Evolutionary conservation across 768 basidiomycete species (phyloP).

Genomic region (Amanita pallidorosea): DNA sequence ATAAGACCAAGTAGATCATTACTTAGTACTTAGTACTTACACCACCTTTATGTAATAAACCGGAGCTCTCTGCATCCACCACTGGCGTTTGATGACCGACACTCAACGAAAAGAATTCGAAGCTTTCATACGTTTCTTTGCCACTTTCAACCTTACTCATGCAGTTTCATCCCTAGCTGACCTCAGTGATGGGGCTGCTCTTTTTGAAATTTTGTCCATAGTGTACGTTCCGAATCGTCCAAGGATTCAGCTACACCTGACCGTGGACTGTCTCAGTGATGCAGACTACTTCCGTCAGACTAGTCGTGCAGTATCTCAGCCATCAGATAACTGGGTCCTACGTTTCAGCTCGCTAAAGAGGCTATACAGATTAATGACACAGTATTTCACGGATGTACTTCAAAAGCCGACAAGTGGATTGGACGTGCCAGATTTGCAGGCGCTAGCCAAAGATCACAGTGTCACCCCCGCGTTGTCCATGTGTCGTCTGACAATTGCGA

Average conservation of each 20-base stretch:
- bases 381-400: constrained; percentile 78
- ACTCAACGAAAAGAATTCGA: constrained; percentile 51
- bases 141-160: constrained; percentile 57
- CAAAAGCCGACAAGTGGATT: constrained; percentile 69
- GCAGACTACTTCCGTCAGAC: constrained; percentile 65
- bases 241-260: constrained; percentile 1
- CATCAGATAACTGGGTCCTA: constrained; percentile 83
- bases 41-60: background rate
- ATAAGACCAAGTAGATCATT: constrained; percentile 3
- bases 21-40: too few relatives aligned
- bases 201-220: constrained; percentile 64
- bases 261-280: constrained; percentile 42
- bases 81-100: constrained; percentile 20
- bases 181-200: constrained; percentile 70
- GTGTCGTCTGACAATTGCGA: constrained; percentile 75
- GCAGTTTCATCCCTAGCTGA: constrained; percentile 55
- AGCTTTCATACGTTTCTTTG: constrained; percentile 76
- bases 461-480: constrained; percentile 56
- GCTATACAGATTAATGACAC: constrained; percentile 79
- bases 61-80: background rate
- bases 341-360: constrained; percentile 78
- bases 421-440: constrained; percentile 82
- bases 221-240: constrained; percentile 43
- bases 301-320: constrained; percentile 45
- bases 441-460: constrained; percentile 70